These are phyloP conservation scores for Eleusine coracana DNA, from an alignment of 176 grass and related monocot genomes.

Conservation along the genomic window DNA sequence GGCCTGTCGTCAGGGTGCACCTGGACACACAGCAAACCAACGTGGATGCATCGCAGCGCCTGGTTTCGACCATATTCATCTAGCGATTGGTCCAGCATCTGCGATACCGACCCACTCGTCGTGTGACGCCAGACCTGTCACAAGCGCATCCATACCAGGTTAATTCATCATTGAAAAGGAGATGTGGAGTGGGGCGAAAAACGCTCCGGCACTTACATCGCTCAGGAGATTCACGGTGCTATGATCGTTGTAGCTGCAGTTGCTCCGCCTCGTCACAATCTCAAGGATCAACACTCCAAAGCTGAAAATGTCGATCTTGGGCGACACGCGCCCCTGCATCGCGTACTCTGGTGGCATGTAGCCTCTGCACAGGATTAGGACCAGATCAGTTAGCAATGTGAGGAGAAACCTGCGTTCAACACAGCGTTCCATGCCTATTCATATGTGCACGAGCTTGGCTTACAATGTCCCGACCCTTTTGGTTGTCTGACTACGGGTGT, in stretches of 20 bases:
- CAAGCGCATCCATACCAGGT: neutral
- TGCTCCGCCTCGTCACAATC: conserved; percentile 48
- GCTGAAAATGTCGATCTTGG: conserved; percentile 57
- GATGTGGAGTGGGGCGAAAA: neutral
- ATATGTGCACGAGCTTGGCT: neutral
- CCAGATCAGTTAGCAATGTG: neutral
- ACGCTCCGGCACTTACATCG: conserved; percentile 16
- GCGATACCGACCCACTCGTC: conserved; percentile 38
- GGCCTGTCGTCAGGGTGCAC: neutral
- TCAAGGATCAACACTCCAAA: conserved; percentile 58
- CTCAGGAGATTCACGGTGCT: conserved; percentile 39
- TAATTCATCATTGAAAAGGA: neutral
- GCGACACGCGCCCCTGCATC: conserved; percentile 10
- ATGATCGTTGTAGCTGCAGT: conserved; percentile 9
- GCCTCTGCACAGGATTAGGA: conserved; percentile 24
- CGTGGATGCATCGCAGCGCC: conserved; percentile 44
- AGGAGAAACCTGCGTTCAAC: neutral
- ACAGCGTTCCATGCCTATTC: neutral
- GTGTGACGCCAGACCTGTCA: conserved; percentile 50
- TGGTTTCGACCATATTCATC: conserved; percentile 3
- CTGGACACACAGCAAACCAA: conserved; percentile 56
- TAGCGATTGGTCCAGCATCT: conserved; percentile 38
- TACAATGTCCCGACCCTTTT: conserved; percentile 49
- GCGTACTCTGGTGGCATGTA: conserved; percentile 56
- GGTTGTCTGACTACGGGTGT: conserved; percentile 26